phyloP scores from a whole-genome alignment of 805 yeast genomes.

The Starmera caribaea region DNA sequence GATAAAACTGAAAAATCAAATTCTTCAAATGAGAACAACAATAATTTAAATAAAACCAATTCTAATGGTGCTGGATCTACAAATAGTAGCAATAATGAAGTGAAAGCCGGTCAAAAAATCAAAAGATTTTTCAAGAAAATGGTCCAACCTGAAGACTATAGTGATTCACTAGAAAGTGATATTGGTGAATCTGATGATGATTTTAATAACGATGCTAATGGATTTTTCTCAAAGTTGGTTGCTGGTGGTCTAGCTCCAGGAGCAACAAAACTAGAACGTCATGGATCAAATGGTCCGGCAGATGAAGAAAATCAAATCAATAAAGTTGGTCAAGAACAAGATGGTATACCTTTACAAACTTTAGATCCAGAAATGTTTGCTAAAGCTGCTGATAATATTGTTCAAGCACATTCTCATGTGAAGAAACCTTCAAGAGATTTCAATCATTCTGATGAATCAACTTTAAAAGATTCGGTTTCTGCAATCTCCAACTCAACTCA shows the following conservation, averaged over 20 bases:
- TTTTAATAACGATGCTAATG: constrained; percentile 10
- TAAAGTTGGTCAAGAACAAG: constrained; percentile 14
- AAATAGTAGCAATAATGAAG: constrained; percentile 3
- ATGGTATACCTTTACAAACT: constrained; percentile 33
- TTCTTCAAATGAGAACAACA: background rate
- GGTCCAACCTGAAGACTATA: constrained; percentile 5
- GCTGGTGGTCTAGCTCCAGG: constrained; percentile 29
- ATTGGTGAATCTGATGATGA: constrained; percentile 6
- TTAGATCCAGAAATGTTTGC: constrained; percentile 33
- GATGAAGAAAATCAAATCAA: constrained; percentile 28
- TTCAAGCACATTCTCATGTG: constrained; percentile 34
- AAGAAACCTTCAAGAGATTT: constrained; percentile 1
- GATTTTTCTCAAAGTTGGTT: constrained; percentile 20
- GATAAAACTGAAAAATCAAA: background rate
- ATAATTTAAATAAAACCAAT: background rate
- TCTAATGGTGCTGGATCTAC: background rate
- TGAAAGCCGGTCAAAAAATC: constrained; percentile 6
- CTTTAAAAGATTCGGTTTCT: constrained; percentile 16
- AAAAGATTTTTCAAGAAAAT: constrained; percentile 12
- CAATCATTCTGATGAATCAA: constrained; percentile 10
- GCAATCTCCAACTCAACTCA: constrained; percentile 5
- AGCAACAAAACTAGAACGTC: constrained; percentile 13
- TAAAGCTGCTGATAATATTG: constrained; percentile 45
- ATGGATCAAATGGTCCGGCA: constrained; percentile 1
- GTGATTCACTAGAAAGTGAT: constrained; percentile 1